A percentile compares a stretch with the other conserved stretches of the same genome.
These are phyloP conservation scores for Starmerella powellii DNA, from an alignment of 805 yeast species.

Conservation along the genomic window DNA sequence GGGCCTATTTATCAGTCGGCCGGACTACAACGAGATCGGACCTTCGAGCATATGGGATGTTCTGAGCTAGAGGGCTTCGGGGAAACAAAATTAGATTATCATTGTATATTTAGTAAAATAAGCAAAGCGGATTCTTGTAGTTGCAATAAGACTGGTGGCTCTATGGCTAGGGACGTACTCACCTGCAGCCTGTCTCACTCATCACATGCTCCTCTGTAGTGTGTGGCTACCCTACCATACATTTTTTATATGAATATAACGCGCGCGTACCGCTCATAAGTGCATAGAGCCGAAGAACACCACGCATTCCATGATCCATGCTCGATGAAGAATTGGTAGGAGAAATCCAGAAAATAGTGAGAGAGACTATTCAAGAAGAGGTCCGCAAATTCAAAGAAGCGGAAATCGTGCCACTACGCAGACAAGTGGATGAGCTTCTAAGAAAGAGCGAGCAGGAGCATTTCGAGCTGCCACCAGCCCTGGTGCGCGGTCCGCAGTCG, in stretches of 20 bases:
- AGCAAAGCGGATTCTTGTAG: neutral
- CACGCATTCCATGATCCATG: neutral
- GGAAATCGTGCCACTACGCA: constrained; percentile 13
- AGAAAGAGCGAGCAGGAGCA: neutral
- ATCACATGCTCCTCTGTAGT: too few species aligned
- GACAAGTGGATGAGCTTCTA: constrained; percentile 5
- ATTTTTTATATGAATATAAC: too few species aligned
- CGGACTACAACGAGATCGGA: constrained; percentile 64
- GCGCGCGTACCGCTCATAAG: too few species aligned
- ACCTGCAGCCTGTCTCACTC: too few species aligned
- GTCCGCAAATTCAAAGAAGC: constrained; percentile 9
- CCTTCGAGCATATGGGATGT: constrained; percentile 73
- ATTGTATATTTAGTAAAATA: neutral
- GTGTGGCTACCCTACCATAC: too few species aligned
- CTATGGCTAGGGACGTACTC: too few species aligned
- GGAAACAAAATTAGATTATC: neutral
- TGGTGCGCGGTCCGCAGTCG: neutral
- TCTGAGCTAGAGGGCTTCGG: constrained; percentile 6
- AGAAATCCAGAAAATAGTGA: constrained; percentile 8
- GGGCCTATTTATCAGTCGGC: constrained; percentile 53
- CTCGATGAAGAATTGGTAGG: constrained; percentile 1
- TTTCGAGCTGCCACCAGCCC: constrained; percentile 8
- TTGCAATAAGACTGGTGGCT: neutral
- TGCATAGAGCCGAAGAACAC: too few species aligned
- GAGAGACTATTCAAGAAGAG: constrained; percentile 11